phyloP scores from a whole-genome alignment of 768 basidiomycete species.

The Kwoniella shandongensis region DNA sequence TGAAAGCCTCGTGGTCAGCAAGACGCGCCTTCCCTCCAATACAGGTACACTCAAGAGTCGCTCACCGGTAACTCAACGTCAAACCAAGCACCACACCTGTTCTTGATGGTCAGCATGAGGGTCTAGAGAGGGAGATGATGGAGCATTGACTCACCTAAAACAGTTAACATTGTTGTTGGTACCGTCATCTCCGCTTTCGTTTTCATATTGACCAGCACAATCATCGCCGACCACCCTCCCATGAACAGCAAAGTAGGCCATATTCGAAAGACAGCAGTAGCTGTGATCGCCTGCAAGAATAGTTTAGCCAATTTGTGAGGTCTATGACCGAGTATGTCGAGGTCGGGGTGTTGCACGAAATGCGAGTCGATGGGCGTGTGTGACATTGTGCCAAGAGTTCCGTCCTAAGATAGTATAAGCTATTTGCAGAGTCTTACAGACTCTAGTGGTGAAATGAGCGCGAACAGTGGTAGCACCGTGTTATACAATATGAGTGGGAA shows the following conservation, averaged over 20 bases:
- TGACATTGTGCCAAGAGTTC: conserved; percentile 12
- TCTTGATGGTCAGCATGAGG: not conserved
- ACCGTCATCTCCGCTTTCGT: conserved; percentile 38
- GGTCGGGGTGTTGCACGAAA: conserved; percentile 24
- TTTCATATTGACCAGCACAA: conserved; percentile 34
- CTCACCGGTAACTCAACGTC: conserved; percentile 42
- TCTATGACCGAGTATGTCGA: conserved; percentile 23
- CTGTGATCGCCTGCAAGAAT: conserved; percentile 32
- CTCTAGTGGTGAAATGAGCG: too few species aligned
- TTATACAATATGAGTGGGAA: too few species aligned
- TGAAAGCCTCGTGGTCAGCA: not conserved
- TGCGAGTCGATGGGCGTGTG: conserved; percentile 28
- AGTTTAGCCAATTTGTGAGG: conserved; percentile 28
- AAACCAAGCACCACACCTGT: conserved; percentile 48
- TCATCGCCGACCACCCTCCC: conserved; percentile 36
- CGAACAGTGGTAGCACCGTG: too few species aligned
- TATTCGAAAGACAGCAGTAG: conserved; percentile 37
- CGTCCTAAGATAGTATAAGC: too few species aligned
- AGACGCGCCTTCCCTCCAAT: too few species aligned
- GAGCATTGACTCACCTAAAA: conserved; percentile 23
- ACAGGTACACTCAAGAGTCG: too few species aligned
- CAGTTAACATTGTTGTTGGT: conserved; percentile 45
- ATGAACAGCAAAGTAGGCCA: conserved; percentile 44
- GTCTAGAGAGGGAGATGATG: not conserved
- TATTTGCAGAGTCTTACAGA: too few species aligned